Evolutionary conservation across 2,329 filamentous ascomycete genomes (phyloP).

Genomic region (Colletotrichum cuscutae): DNA sequence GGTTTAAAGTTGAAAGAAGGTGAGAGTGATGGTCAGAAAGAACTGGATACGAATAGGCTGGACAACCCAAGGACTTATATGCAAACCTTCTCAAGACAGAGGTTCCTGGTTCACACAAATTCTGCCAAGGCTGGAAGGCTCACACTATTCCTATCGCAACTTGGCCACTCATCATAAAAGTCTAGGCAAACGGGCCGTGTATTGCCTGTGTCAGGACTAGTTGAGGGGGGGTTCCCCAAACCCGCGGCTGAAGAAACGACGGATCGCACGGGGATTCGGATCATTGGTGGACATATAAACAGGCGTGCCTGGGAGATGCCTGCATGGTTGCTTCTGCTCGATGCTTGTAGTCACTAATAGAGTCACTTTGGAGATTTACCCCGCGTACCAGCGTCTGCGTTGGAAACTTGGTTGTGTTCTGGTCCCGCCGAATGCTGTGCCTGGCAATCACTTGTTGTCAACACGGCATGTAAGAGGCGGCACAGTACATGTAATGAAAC

Average conservation of each 20-base stretch:
- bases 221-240: background rate
- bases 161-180: background rate
- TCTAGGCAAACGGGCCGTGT: background rate
- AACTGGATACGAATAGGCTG: background rate
- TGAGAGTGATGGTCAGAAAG: slow-evolving; percentile 9
- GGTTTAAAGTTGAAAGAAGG: slow-evolving; percentile 17
- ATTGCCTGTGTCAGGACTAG: background rate
- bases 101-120: background rate
- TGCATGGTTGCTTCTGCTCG: slow-evolving; percentile 14
- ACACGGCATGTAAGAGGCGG: background rate
- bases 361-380: slow-evolving; percentile 19
- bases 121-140: background rate
- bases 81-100: background rate
- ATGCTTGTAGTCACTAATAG: slow-evolving; percentile 15
- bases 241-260: background rate
- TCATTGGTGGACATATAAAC: slow-evolving; percentile 5
- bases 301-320: slow-evolving; percentile 6
- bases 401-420: background rate
- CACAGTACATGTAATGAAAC: slow-evolving; percentile 9
- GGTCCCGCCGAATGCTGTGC: background rate
- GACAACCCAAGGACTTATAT: slow-evolving; percentile 18
- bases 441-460: background rate
- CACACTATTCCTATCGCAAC: background rate
- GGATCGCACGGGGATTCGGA: background rate
- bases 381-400: slow-evolving; percentile 21